Evolutionary conservation across 768 basidiomycete species (phyloP), one percentile per base, ranked within the genome.

Genomic region (Xerocomellus chrysenteron): DNA sequence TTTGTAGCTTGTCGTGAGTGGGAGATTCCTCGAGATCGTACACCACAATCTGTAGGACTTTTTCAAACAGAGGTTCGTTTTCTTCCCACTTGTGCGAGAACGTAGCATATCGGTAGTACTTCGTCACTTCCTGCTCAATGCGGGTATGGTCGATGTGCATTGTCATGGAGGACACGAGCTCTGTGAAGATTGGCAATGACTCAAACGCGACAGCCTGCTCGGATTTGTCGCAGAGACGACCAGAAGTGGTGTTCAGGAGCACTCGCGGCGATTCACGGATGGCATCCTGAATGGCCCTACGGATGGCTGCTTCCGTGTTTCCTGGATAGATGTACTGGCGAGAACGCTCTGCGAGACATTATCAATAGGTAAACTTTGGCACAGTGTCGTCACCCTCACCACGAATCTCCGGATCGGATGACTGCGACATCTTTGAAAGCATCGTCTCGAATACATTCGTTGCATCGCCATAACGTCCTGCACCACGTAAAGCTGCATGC

Each of bases 191-290:
- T 19, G 45, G 32, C 1, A 47, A 6, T n/a, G 16, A n/a, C 19
- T 47, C 32, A 32, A 47, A 47, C 44, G 36, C n/a, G 26, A 32
- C 19, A 2, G 41, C 47, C 7, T 47, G 45, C 32, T 33, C 45
- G 5, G n/a, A 19, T 28, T 41, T 50, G 37, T 50, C 16, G 28
- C 43, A 51, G 6, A 44, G 35, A 28, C 44, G 21, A n/a, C 55
- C 55, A 14, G 55, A 36, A n/a, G 36, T 30, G 16, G 44, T 56
- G 32, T 47, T 51, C 3, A 56, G 40, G 24, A 54, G 54, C 33
- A 48, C 41, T 6, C 39, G 54, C 3, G 54, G 54, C 17, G 39
- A 42, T 16, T 48, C 43, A 17, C 44, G 50, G 2, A 47, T 51
- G 16, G 19, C 50, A 24, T 47, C 44, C 11, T 46, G 44, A 14